Conservation (phyloP, 805 yeast species). For the Tetrapisispora pingtungensis region DNA sequence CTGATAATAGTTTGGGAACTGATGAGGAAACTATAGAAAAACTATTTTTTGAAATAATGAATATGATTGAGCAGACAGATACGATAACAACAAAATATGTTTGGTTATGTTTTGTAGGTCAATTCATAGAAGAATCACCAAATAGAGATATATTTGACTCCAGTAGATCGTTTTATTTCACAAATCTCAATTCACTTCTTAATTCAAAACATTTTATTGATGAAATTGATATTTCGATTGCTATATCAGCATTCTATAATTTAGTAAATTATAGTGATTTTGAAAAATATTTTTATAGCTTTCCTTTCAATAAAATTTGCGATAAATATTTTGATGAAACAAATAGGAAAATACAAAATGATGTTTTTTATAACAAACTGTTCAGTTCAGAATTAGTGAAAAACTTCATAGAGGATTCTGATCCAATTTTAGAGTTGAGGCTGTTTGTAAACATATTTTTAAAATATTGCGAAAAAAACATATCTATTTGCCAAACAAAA, state of each 20-base stretch:
- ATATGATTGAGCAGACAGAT: neutral
- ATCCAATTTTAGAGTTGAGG: neutral
- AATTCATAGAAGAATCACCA: neutral
- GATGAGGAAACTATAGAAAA: neutral
- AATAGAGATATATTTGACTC: too few relatives aligned
- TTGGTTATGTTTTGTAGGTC: neutral
- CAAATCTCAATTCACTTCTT: neutral
- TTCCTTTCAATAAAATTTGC: neutral
- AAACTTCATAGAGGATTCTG: neutral
- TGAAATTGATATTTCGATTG: neutral
- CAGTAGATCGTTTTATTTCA: neutral
- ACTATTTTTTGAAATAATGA: neutral
- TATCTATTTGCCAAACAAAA: neutral
- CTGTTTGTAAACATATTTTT: neutral
- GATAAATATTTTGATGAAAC: neutral
- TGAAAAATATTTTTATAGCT: neutral
- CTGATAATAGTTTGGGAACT: neutral
- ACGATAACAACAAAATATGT: neutral
- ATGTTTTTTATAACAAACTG: neutral
- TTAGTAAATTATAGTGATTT: neutral
- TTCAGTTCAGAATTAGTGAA: neutral
- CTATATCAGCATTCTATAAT: neutral
- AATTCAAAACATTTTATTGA: neutral
- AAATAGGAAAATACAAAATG: neutral
- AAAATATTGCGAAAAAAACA: neutral